Base-by-base conservation (phyloP, 768 basidiomycete species). In the Xerocomellus chrysenteron region DNA sequence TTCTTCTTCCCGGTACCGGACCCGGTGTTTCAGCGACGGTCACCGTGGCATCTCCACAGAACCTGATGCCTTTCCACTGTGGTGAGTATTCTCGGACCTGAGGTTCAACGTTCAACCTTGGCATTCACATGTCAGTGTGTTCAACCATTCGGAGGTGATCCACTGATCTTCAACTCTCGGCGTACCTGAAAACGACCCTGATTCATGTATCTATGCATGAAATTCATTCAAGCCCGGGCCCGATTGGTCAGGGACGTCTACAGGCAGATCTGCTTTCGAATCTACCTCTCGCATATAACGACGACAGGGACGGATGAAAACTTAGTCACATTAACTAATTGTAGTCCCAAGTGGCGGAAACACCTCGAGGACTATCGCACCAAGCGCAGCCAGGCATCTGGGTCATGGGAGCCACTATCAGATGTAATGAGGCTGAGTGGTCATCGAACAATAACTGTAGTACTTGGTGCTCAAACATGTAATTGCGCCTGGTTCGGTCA, bases 301-400 rank as follows among this genome's bases (percentile, higher is more conserved):
- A 58, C 66, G 63, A 55, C 60, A 69, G 68, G 60, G 55, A 52
- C 63, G 68, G 65, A 69, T 48, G 30, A 65, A 68, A 67, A 57
- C 28, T 10, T 17, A 13, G 11, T 16, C 17, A 26, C 47, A 48
- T 59, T 50, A 45, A 45, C 62, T 30, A 46, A 57, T 40, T 21
- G 40, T 54, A 57, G 50, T 59, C 52, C 47, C 52, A 48, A 65
- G 54, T 66, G 52, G 66, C 61, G 56, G 66, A 68, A 64, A 64
- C 54, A 53, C 48, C 63, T 59, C 54, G 49, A 53, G 52, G 37
- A 37, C 54, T 35, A 50, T 57, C 52, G 46, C 47, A 45, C 44
- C 44, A 49, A 41, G 39, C 24, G 19, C 39, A 44, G 39, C 45
- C 36, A 10, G 35, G 19, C 33, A 19, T 36, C 55, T 28, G 16